Conservation (phyloP, 495 filamentous ascomycete genomes). For the Tuber umbilicatum region DNA sequence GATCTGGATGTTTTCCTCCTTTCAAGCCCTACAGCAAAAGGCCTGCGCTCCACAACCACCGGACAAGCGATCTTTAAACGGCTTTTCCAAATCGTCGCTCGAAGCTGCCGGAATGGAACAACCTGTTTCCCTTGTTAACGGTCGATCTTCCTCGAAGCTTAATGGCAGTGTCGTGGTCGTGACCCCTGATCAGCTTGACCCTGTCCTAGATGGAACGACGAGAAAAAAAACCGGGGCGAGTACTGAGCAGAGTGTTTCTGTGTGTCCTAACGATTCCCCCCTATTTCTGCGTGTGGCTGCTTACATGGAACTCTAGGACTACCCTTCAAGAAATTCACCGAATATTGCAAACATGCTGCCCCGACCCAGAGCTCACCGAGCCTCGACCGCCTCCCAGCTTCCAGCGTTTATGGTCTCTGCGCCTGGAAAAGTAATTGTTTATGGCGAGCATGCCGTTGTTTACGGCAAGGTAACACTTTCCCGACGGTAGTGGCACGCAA, state of each 20-base stretch:
- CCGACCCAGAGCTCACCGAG: conserved; percentile 37
- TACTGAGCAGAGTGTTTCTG: background rate
- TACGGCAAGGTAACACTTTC: conserved; percentile 66
- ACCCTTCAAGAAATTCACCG: background rate
- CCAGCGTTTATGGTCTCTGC: conserved; percentile 96
- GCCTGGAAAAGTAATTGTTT: conserved; percentile 95
- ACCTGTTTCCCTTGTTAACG: background rate
- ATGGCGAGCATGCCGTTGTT: conserved; percentile 93
- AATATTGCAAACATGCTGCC: conserved; percentile 5
- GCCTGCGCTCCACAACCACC: background rate
- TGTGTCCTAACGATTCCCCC: background rate
- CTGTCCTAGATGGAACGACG: background rate
- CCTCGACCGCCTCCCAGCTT: conserved; percentile 46
- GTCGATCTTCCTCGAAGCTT: conserved; percentile 11
- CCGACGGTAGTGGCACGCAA: background rate
- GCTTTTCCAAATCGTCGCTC: background rate
- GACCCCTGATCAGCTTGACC: conserved; percentile 12
- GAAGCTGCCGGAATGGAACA: background rate
- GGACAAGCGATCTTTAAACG: background rate
- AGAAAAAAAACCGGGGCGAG: background rate
- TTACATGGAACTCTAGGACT: background rate
- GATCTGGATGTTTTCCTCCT: background rate
- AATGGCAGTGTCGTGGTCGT: conserved; percentile 22
- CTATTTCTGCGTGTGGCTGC: background rate
- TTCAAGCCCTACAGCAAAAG: background rate